phyloP scores from a whole-genome alignment of 192 early-diverging fungal genomes.

The Jimgerdemannia lactiflua region DNA sequence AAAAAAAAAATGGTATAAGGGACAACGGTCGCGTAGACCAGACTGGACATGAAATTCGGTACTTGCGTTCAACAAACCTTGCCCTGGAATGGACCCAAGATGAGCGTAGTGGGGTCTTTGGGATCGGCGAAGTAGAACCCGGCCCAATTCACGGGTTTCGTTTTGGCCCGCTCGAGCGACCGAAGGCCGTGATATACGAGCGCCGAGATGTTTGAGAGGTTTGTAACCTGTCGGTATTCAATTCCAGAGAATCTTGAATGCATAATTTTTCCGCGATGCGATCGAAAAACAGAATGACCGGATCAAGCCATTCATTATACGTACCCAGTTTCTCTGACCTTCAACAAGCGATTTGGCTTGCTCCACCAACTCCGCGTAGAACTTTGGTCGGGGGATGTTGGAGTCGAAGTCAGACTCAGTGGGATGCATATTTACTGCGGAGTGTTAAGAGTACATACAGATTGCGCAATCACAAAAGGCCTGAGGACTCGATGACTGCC shows the following conservation, averaged over 20 bases:
- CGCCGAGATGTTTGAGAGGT: constrained; percentile 79
- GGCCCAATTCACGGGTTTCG: constrained; percentile 71
- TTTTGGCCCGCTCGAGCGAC: constrained; percentile 55
- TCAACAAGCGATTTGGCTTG: constrained; percentile 65
- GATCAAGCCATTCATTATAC: background rate
- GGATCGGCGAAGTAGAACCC: constrained; percentile 79
- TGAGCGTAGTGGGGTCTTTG: constrained; percentile 38
- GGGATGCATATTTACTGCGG: constrained; percentile 5
- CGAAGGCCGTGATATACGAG: constrained; percentile 76
- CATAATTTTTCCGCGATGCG: background rate
- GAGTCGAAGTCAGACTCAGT: constrained; percentile 14
- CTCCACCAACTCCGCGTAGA: constrained; percentile 64
- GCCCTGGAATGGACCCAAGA: constrained; percentile 92
- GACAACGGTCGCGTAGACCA: too few relatives aligned
- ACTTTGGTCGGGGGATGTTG: constrained; percentile 51
- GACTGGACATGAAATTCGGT: background rate
- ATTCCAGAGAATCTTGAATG: background rate
- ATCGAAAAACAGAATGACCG: background rate
- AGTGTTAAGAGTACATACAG: too few relatives aligned
- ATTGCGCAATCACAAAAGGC: too few relatives aligned
- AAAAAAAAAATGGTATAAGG: too few relatives aligned
- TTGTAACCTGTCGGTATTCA: constrained; percentile 47
- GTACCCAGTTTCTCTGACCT: constrained; percentile 60
- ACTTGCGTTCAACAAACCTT: constrained; percentile 27
- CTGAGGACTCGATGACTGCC: too few relatives aligned